Percentiles rank a stretch among this genome's conserved stretches.
These are phyloP conservation scores for Sclerotinia borealis DNA, from an alignment of 2,329 filamentous ascomycete genomes.

Conservation along the genomic window DNA sequence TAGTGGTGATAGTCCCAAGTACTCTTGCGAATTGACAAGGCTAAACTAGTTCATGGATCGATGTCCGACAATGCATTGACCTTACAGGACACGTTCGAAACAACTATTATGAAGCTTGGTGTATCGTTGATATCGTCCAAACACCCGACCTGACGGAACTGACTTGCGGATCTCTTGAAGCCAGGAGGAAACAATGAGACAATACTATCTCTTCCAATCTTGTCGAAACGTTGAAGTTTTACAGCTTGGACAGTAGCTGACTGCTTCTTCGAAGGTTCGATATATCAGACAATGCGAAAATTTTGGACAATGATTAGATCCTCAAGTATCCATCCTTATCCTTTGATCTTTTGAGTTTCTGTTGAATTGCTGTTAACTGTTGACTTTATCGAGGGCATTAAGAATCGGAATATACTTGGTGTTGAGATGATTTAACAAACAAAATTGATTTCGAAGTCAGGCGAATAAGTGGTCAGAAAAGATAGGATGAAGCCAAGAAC, in stretches of 20 bases:
- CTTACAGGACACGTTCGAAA: constrained; percentile 31
- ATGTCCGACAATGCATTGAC: constrained; percentile 33
- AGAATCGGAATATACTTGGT: constrained; percentile 16
- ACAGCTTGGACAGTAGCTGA: constrained; percentile 22
- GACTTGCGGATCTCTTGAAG: constrained; percentile 22
- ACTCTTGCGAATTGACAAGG: constrained; percentile 23
- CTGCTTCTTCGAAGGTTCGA: constrained; percentile 21
- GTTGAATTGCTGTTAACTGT: not conserved
- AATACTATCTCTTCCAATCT: constrained; percentile 16
- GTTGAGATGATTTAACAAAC: constrained; percentile 10
- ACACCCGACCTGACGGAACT: constrained; percentile 26
- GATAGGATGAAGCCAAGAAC: constrained; percentile 19
- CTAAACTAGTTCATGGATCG: constrained; percentile 25
- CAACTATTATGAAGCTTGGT: constrained; percentile 27
- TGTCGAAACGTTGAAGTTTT: constrained; percentile 24
- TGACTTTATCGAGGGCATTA: constrained; percentile 3
- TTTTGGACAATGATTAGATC: not conserved
- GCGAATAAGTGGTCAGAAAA: constrained; percentile 14
- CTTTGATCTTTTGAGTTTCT: not conserved
- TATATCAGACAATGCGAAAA: constrained; percentile 22
- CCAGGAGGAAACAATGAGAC: constrained; percentile 25
- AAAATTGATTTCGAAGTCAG: constrained; percentile 14
- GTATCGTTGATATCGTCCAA: constrained; percentile 28
- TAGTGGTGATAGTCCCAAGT: constrained; percentile 21
- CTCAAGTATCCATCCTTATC: not conserved